phyloP scores from a whole-genome alignment of 768 basidiomycete genomes.

The Tylopilus sp. region DNA sequence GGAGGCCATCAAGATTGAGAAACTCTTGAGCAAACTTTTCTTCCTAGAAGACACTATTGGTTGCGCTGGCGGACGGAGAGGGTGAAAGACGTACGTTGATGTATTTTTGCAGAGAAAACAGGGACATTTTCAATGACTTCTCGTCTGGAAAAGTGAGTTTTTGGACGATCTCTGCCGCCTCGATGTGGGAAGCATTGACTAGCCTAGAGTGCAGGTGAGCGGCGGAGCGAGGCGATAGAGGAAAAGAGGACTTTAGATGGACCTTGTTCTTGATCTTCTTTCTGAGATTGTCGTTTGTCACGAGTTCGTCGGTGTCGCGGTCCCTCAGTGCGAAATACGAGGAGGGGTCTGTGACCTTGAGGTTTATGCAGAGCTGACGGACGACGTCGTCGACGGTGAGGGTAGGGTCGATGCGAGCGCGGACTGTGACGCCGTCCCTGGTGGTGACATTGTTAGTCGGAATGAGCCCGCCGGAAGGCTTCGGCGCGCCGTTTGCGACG shows the following conservation, averaged over 20 bases:
- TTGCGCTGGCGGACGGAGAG: background rate
- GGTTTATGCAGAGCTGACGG: constrained; percentile 74
- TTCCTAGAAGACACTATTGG: constrained; percentile 49
- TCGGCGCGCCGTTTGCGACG: constrained; percentile 33
- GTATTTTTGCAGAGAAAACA: constrained; percentile 77
- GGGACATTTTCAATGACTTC: constrained; percentile 57
- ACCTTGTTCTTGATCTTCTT: constrained; percentile 77
- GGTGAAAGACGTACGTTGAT: constrained; percentile 53
- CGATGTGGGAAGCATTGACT: constrained; percentile 74
- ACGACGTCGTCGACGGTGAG: constrained; percentile 83
- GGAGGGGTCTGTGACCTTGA: constrained; percentile 74
- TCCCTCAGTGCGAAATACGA: constrained; percentile 76
- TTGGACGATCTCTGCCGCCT: constrained; percentile 72
- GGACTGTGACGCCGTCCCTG: constrained; percentile 68
- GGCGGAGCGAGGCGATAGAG: background rate
- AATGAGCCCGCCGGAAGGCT: constrained; percentile 49
- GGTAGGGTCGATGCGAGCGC: constrained; percentile 82
- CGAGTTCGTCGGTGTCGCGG: constrained; percentile 69
- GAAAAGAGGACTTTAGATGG: constrained; percentile 63
- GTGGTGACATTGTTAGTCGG: constrained; percentile 86
- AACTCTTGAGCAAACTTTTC: constrained; percentile 82
- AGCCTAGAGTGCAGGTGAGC: constrained; percentile 45
- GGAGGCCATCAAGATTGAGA: constrained; percentile 65
- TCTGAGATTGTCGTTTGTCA: constrained; percentile 84
- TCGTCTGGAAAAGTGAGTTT: constrained; percentile 63